Base-by-base conservation (phyloP, 306 rosid species). In the Pachyrhizus erosus region DNA sequence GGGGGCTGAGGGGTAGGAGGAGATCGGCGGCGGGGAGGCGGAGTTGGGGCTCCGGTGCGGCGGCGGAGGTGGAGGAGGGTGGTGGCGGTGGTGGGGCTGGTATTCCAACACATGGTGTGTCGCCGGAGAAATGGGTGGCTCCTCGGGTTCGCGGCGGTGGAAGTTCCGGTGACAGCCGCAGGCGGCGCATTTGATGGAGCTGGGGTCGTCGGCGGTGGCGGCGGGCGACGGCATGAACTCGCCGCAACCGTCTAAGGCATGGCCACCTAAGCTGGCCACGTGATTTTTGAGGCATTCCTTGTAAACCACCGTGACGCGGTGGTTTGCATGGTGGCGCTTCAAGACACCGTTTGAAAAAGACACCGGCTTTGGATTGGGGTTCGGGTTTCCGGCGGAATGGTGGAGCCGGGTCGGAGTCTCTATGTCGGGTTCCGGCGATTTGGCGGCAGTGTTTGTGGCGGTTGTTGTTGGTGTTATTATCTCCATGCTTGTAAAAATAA, bases 141-240 rank as follows among this genome's bases (percentile, higher is more conserved):
- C 99, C 8, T 96, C 98, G 0, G 97, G 96, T 3, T 96, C 97
- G 0, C 98, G 96, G 88, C 99, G 99, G 91, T 96, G 99, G 86
- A 92, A 96, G 42, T 96, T 96, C 3, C 99, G 92, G 89, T 96
- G 99, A 80, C 99, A 96, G 20, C 98, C 99, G 6, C 99, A 96
- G 2, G 98, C 99, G 27, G 99, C 99, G 78, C 99, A 96, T 79
- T 91, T 93, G 52, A 93, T 89, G 3, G 97, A 91, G 2, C 89
- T 86, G 9, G 98, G 99, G 87, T 96, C 99, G 12, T 90, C 51
- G 70, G 89, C 17, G 23, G 78, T 84, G 55, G 90, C 84, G 0
- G 83, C 76, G 0, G 96, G 97, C 1, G 98, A 92, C 0, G 97
- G 94, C 99, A 96, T 91, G 86, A 92, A 93, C 86, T 96, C 99